A percentile compares a stretch with the other conserved stretches of the same genome.
These are phyloP conservation scores for Diaporthe caulivora DNA, from an alignment of 2,329 filamentous ascomycete genomes.

Conservation along the genomic window DNA sequence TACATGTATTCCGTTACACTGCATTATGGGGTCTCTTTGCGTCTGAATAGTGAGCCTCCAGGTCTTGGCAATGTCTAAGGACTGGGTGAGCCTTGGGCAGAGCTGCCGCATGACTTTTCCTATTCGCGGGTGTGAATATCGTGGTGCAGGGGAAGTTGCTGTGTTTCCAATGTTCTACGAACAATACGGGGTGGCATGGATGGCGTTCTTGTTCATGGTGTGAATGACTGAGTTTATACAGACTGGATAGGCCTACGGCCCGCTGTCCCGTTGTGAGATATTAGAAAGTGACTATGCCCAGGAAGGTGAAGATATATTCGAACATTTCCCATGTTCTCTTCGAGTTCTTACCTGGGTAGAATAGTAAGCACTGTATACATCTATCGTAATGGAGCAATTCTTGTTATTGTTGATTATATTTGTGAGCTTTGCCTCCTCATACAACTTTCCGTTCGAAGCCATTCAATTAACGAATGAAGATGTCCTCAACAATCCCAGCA, in stretches of 20 bases:
- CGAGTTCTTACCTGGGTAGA: no score
- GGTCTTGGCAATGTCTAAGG: not conserved
- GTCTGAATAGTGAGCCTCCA: not conserved
- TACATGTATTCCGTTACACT: not conserved
- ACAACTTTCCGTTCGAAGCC: constrained; percentile 24
- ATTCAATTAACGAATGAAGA: constrained; percentile 7
- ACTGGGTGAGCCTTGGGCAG: not conserved
- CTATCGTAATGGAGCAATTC: not conserved
- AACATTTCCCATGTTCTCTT: not conserved
- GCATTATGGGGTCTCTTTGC: not conserved
- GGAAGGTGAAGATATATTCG: not conserved
- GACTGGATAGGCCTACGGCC: not conserved
- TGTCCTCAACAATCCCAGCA: constrained; percentile 15
- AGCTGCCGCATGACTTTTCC: not conserved
- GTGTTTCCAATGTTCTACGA: not conserved
- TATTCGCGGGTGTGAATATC: not conserved
- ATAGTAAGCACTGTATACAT: rapidly evolving
- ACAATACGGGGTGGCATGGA: not conserved
- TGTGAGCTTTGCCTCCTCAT: not conserved
- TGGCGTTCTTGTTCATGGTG: not conserved
- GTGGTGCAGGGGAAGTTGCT: not conserved
- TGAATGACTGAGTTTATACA: not conserved
- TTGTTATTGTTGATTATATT: not conserved
- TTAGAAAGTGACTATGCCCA: not conserved
- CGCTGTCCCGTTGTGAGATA: not conserved